Percentiles rank a stretch among this genome's conserved stretches.
These are phyloP conservation scores for Trypanosoma rangeli DNA, from an alignment of 208 protist species.

Conservation along the genomic window DNA sequence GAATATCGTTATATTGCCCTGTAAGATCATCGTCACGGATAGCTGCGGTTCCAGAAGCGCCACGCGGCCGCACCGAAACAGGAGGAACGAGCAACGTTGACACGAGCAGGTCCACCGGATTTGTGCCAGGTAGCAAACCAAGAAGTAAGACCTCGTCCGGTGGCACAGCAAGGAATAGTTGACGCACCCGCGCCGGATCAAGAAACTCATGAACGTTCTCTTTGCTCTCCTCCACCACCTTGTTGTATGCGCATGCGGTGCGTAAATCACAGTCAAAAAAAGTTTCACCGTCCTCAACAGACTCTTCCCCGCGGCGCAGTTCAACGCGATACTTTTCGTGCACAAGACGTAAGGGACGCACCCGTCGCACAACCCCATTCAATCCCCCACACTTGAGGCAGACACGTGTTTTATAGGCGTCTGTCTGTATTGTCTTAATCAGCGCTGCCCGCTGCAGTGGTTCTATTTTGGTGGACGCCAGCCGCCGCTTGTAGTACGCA, in stretches of 20 bases:
- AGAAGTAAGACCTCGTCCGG: constrained; percentile 93
- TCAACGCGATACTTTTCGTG: constrained; percentile 83
- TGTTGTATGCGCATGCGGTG: constrained; percentile 56
- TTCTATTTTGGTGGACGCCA: constrained; percentile 50
- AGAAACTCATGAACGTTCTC: constrained; percentile 92
- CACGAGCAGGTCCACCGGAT: constrained; percentile 94
- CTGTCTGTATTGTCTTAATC: constrained; percentile 77
- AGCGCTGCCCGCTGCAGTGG: constrained; percentile 65
- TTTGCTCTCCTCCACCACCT: constrained; percentile 46
- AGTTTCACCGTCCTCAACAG: constrained; percentile 38
- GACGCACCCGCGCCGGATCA: constrained; percentile 86
- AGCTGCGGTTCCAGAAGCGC: constrained; percentile 53
- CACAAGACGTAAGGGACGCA: constrained; percentile 78
- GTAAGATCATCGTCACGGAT: constrained; percentile 99
- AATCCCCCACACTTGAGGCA: constrained; percentile 94
- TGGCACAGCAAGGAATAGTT: constrained; percentile 94
- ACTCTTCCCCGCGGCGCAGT: constrained; percentile 64
- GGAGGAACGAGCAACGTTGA: constrained; percentile 96
- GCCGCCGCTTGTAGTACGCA: constrained; percentile 59
- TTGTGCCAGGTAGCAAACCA: constrained; percentile 82
- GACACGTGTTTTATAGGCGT: constrained; percentile 88
- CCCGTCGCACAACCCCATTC: constrained; percentile 92
- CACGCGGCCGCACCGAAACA: constrained; percentile 96
- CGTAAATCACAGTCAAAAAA: constrained; percentile 49
- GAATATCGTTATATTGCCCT: constrained; percentile 93